These are phyloP conservation scores for Graphiopsis chlorocephala DNA, from an alignment of 2,329 filamentous ascomycete species.

Conservation along the genomic window DNA sequence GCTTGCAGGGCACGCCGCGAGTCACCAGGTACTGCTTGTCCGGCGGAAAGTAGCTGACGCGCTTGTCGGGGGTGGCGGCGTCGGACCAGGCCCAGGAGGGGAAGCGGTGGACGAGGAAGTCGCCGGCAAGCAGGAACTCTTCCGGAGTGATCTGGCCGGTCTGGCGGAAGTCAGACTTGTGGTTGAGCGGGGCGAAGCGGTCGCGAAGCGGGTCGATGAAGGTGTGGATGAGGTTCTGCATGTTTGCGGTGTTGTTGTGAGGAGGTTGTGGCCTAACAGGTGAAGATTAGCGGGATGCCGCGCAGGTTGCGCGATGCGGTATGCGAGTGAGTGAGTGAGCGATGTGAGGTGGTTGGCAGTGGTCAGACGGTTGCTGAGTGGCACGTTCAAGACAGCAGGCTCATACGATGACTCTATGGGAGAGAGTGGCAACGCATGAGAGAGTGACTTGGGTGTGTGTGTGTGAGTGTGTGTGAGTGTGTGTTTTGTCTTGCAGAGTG, in stretches of 20 bases:
- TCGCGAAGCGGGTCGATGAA: constrained; percentile 84
- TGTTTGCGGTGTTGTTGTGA: constrained; percentile 36
- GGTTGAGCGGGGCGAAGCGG: constrained; percentile 80
- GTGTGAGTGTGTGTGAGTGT: background rate
- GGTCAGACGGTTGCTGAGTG: background rate
- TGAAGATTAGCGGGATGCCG: background rate
- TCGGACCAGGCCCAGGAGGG: constrained; percentile 97
- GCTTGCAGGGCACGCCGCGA: constrained; percentile 88
- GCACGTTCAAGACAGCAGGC: background rate
- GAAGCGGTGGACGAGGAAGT: constrained; percentile 99
- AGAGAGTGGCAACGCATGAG: background rate
- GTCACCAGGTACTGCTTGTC: constrained; percentile 96
- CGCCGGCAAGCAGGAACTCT: constrained; percentile 91
- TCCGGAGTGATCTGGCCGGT: constrained; percentile 96
- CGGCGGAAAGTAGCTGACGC: constrained; percentile 75
- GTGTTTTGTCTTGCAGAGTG: background rate
- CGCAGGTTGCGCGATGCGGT: background rate
- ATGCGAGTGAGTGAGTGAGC: background rate
- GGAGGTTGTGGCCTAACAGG: background rate
- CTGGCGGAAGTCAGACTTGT: constrained; percentile 88
- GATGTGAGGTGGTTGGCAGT: background rate
- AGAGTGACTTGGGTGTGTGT: background rate
- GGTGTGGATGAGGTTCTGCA: constrained; percentile 91
- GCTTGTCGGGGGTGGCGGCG: constrained; percentile 75
- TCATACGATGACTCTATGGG: background rate